Conservation (phyloP, 306 rosid species). For the Cajanus cajan region DNA sequence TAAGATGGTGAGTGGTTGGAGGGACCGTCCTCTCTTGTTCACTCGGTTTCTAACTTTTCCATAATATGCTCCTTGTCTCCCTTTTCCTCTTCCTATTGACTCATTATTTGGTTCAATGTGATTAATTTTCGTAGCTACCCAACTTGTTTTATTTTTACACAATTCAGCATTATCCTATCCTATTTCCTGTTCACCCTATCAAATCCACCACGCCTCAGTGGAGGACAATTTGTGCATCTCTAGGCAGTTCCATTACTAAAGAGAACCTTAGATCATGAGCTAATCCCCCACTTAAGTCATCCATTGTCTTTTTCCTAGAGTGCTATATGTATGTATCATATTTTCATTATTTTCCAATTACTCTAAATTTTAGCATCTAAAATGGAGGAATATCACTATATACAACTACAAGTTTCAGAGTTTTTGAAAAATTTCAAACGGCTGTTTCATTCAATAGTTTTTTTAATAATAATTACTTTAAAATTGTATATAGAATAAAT, state of each 20-base stretch:
- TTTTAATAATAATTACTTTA: not conserved
- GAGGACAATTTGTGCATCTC: slow-evolving; percentile 35
- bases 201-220: slow-evolving; percentile 22
- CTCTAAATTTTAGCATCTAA: not conserved
- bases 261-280: slow-evolving; percentile 27
- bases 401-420: not conserved
- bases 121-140: slow-evolving; percentile 37
- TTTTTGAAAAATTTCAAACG: too few relatives aligned
- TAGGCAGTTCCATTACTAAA: slow-evolving; percentile 22
- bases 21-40: slow-evolving; percentile 52
- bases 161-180: slow-evolving; percentile 17
- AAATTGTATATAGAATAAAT: not conserved
- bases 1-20: slow-evolving; percentile 59
- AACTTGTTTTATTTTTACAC: not conserved
- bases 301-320: slow-evolving; percentile 21
- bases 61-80: slow-evolving; percentile 68
- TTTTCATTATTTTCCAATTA: not conserved
- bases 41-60: slow-evolving; percentile 52
- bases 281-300: slow-evolving; percentile 29
- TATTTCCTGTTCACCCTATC: slow-evolving; percentile 20
- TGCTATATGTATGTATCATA: not conserved
- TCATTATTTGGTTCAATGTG: slow-evolving; percentile 34
- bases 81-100: slow-evolving; percentile 46
- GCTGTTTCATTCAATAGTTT: too few relatives aligned
- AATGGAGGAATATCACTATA: not conserved